Percentiles rank a stretch among this genome's conserved stretches.
phyloP scores from a whole-genome alignment of 1,284 basidiomycete genomes.

The Fomitopsis pinicola region DNA sequence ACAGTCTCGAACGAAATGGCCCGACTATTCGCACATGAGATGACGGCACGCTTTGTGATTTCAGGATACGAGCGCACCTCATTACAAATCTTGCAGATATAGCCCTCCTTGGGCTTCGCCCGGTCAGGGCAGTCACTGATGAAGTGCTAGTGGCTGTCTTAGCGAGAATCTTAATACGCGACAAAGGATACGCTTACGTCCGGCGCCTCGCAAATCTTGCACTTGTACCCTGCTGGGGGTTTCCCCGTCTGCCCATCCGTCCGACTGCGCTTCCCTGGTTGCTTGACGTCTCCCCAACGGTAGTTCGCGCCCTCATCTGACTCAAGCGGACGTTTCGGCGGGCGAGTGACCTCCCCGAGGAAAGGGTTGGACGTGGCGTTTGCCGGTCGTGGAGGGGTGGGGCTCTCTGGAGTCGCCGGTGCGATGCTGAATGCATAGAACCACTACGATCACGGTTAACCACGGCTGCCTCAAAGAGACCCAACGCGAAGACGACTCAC shows the following conservation, averaged over 20 bases:
- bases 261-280: slow-evolving; percentile 51
- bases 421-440: slow-evolving; percentile 75
- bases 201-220: slow-evolving; percentile 69
- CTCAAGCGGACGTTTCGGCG: slow-evolving; percentile 53
- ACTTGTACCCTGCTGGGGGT: slow-evolving; percentile 70
- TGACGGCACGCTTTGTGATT: neutral
- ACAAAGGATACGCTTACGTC: slow-evolving; percentile 45
- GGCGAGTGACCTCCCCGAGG: slow-evolving; percentile 34
- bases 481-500: slow-evolving; percentile 39
- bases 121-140: slow-evolving; percentile 73
- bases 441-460: slow-evolving; percentile 42
- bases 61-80: slow-evolving; percentile 32
- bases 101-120: slow-evolving; percentile 73
- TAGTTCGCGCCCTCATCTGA: slow-evolving; percentile 52
- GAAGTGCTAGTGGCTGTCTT: slow-evolving; percentile 52
- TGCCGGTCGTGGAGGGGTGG: slow-evolving; percentile 42
- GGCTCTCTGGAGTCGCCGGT: slow-evolving; percentile 31
- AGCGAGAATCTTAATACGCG: neutral
- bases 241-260: slow-evolving; percentile 46
- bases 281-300: slow-evolving; percentile 60
- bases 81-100: slow-evolving; percentile 83
- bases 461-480: neutral
- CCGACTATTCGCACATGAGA: slow-evolving; percentile 41
- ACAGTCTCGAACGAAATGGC: slow-evolving; percentile 85
- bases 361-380: slow-evolving; percentile 79